phyloP scores from a whole-genome alignment of 1,284 basidiomycete genomes.

The Thelephora terrestris region DNA sequence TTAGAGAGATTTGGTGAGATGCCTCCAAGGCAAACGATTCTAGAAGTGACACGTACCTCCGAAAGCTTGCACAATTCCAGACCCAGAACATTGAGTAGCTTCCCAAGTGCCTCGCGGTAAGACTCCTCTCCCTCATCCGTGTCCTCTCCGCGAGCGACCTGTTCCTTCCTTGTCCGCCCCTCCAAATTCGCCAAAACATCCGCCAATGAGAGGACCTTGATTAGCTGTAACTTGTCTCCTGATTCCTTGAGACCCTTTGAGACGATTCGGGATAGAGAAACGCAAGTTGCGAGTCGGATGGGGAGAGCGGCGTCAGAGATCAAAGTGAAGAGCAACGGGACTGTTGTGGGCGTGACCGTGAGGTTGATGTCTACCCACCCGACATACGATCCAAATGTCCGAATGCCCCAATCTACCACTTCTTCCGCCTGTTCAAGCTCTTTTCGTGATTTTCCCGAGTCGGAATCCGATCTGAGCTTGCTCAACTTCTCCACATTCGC shows the following conservation, averaged over 20 bases:
- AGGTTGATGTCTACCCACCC: conserved; percentile 98
- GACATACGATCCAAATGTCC: conserved; percentile 90
- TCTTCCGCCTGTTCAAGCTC: conserved; percentile 62
- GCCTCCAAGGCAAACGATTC: background rate
- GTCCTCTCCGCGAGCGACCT: conserved; percentile 52
- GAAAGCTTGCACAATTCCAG: conserved; percentile 78
- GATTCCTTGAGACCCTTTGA: conserved; percentile 92
- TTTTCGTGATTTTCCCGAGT: conserved; percentile 28
- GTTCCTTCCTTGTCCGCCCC: conserved; percentile 61
- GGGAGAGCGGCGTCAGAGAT: conserved; percentile 73
- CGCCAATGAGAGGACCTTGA: conserved; percentile 82
- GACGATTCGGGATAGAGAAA: conserved; percentile 75
- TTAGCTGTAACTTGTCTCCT: conserved; percentile 81
- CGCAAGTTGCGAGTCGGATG: conserved; percentile 78
- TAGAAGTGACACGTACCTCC: conserved; percentile 45
- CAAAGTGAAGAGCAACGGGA: conserved; percentile 79
- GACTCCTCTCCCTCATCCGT: conserved; percentile 67
- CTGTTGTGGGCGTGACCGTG: conserved; percentile 85
- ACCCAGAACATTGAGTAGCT: conserved; percentile 76
- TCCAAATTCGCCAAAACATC: conserved; percentile 76
- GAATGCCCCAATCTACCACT: conserved; percentile 80
- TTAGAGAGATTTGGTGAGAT: conserved; percentile 23
- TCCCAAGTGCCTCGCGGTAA: conserved; percentile 85
- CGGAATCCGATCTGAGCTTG: conserved; percentile 40
- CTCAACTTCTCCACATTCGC: conserved; percentile 60